Percentiles rank a stretch among this genome's conserved stretches.
phyloP scores from a whole-genome alignment of 1,284 basidiomycete species.

The Chiua sp. region DNA sequence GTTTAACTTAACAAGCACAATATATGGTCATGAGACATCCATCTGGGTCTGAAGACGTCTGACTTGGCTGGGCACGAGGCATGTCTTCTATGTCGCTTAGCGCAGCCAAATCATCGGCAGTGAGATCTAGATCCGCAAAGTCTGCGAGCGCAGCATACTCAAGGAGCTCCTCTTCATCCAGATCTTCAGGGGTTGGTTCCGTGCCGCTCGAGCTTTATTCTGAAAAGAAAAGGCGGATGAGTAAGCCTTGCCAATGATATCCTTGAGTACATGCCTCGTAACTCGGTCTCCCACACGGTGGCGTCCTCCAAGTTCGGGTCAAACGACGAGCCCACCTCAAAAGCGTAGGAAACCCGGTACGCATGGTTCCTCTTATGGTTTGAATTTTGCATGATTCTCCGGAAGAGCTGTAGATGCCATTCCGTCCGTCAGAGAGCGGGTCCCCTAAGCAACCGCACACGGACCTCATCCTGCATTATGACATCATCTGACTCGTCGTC shows the following conservation, averaged over 20 bases:
- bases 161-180: slow-evolving; percentile 61
- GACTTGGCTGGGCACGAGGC: not conserved
- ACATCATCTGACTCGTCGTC: slow-evolving; percentile 52
- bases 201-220: slow-evolving; percentile 14
- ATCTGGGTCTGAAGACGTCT: slow-evolving; percentile 12
- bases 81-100: slow-evolving; percentile 30
- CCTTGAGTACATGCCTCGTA: slow-evolving; percentile 40
- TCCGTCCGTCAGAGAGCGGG: slow-evolving; percentile 7
- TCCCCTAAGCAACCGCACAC: slow-evolving; percentile 1
- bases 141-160: slow-evolving; percentile 59
- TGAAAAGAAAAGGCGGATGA: slow-evolving; percentile 4
- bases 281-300: slow-evolving; percentile 59
- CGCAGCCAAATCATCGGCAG: slow-evolving; percentile 15
- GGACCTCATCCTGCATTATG: slow-evolving; percentile 68
- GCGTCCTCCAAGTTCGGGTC: slow-evolving; percentile 73
- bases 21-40: slow-evolving; percentile 32
- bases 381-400: slow-evolving; percentile 61
- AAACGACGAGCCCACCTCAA: slow-evolving; percentile 75
- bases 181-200: slow-evolving; percentile 46
- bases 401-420: slow-evolving; percentile 55
- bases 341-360: slow-evolving; percentile 63
- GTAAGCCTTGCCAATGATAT: not conserved
- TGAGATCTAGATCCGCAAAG: slow-evolving; percentile 52
- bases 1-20: not conserved
- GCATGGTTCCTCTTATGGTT: slow-evolving; percentile 52